These are phyloP conservation scores for Diplodia corticola DNA, from an alignment of 2,329 filamentous ascomycete genomes.

Conservation along the genomic window DNA sequence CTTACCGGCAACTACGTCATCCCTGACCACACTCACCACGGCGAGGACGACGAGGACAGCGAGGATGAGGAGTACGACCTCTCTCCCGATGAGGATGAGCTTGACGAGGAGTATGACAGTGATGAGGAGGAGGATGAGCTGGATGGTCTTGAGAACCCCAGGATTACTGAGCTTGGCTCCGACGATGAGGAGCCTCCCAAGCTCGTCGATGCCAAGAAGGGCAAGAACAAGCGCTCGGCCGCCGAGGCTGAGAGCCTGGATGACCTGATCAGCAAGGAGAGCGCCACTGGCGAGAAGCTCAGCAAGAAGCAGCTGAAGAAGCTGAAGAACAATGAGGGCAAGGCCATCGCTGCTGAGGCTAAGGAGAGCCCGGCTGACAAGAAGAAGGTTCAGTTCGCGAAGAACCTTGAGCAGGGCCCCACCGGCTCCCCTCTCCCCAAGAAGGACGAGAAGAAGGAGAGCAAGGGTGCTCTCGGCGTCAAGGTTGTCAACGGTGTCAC, in stretches of 20 bases:
- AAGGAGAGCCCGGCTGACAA: slow-evolving; percentile 60
- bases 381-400: slow-evolving; percentile 99
- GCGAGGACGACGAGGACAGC: slow-evolving; percentile 54
- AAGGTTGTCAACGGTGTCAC: slow-evolving; percentile 86
- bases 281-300: slow-evolving; percentile 67
- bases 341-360: slow-evolving; percentile 60
- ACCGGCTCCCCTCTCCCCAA: slow-evolving; percentile 57
- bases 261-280: slow-evolving; percentile 74
- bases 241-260: slow-evolving; percentile 69
- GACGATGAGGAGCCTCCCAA: slow-evolving; percentile 69
- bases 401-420: slow-evolving; percentile 96
- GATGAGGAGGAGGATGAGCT: slow-evolving; percentile 49
- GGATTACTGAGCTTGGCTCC: slow-evolving; percentile 79
- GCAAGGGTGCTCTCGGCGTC: slow-evolving; percentile 62
- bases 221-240: slow-evolving; percentile 93
- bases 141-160: slow-evolving; percentile 70
- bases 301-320: slow-evolving; percentile 99
- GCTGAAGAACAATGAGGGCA: slow-evolving; percentile 96
- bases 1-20: slow-evolving; percentile 96
- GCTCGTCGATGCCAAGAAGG: slow-evolving; percentile 58
- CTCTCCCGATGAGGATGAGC: slow-evolving; percentile 75
- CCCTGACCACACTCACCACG: slow-evolving; percentile 59
- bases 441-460: slow-evolving; percentile 36
- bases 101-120: slow-evolving; percentile 56
- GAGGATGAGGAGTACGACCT: slow-evolving; percentile 76